These are phyloP conservation scores for Agroathelia rolfsii DNA, from an alignment of 1,284 basidiomycete genomes.

Conservation along the genomic window DNA sequence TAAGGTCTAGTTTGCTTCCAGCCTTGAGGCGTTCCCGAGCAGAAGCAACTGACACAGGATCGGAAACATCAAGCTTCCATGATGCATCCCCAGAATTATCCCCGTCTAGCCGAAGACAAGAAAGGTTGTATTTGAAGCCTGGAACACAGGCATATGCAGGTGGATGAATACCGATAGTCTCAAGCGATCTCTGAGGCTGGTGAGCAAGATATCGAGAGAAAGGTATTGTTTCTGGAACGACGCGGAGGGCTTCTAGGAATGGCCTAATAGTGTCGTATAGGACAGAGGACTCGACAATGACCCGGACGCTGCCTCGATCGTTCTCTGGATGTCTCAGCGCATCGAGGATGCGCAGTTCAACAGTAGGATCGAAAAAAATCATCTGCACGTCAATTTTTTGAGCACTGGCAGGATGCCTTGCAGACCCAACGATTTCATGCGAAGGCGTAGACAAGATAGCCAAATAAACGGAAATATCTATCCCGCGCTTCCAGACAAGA, in stretches of 20 bases:
- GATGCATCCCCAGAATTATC: no score
- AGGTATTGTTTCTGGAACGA: constrained; percentile 37
- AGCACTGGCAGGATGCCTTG: constrained; percentile 16
- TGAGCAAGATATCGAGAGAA: constrained; percentile 43
- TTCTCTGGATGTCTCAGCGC: constrained; percentile 18
- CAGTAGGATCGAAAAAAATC: constrained; percentile 39
- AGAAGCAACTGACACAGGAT: constrained; percentile 27
- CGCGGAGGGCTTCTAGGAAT: constrained; percentile 43
- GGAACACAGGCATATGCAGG: constrained; percentile 39
- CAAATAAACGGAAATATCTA: constrained; percentile 30
- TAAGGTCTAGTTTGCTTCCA: constrained; percentile 47
- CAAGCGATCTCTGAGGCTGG: constrained; percentile 22
- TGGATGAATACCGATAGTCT: constrained; percentile 27
- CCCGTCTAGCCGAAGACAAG: constrained; percentile 28
- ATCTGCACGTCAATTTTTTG: constrained; percentile 30
- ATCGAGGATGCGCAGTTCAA: constrained; percentile 36
- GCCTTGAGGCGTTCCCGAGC: constrained; percentile 32
- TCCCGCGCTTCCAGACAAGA: constrained; percentile 31
- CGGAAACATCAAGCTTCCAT: constrained; percentile 23
- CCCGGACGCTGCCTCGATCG: constrained; percentile 10
- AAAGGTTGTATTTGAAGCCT: constrained; percentile 38
- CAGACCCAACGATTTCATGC: constrained; percentile 31
- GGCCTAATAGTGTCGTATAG: constrained; percentile 54
- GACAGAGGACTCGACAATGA: constrained; percentile 49
- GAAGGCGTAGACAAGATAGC: constrained; percentile 34